phyloP scores from a whole-genome alignment of 2,329 filamentous ascomycete species.

The Sarocladiaceae sp. region DNA sequence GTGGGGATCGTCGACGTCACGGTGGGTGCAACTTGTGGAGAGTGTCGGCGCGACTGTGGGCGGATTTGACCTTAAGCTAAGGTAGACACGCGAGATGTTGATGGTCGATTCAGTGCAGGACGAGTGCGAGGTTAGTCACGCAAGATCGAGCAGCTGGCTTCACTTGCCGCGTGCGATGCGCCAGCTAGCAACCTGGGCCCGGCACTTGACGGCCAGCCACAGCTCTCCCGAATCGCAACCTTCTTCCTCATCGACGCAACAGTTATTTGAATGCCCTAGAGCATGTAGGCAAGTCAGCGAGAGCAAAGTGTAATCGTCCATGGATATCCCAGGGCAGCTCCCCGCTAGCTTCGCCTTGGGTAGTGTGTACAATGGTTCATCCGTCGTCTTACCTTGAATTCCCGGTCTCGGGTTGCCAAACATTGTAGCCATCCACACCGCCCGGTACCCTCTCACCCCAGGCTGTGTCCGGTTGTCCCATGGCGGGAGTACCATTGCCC shows the following conservation, averaged over 20 bases:
- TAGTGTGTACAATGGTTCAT: no score
- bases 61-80: neutral
- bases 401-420: neutral
- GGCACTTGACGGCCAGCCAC: neutral
- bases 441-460: neutral
- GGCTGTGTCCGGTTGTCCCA: neutral
- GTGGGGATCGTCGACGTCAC: constrained; percentile 6
- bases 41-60: neutral
- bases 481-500: neutral
- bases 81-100: no score
- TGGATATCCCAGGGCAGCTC: no score
- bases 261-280: no score
- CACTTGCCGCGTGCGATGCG: no score
- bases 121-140: no score
- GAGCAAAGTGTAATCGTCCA: no score
- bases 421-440: neutral
- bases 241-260: neutral
- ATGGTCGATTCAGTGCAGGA: no score
- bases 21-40: neutral
- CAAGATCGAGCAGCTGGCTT: no score
- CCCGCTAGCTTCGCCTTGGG: no score
- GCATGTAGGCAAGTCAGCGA: no score
- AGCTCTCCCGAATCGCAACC: neutral
- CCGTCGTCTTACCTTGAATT: no score
- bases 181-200: neutral